Evolutionary conservation across 129 eudicot species (phyloP).

Genomic region (Lactuca saligna): DNA sequence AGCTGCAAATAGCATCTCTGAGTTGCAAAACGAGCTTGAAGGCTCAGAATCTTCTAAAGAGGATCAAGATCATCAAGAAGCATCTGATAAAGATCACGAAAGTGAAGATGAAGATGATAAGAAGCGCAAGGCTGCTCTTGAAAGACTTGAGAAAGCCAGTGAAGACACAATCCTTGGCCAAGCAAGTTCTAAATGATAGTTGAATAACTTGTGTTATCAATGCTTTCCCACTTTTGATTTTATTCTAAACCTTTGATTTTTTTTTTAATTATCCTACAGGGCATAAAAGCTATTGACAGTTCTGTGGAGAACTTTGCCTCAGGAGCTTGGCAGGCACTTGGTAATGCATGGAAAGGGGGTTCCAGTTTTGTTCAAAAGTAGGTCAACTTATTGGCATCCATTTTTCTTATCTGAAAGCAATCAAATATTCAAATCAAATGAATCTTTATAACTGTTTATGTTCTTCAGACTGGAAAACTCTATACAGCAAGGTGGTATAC

Average conservation of each 20-base stretch:
- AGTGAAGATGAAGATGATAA: constrained; percentile 68
- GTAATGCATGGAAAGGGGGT: constrained; percentile 88
- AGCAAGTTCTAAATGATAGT: constrained; percentile 42
- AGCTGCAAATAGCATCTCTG: constrained; percentile 74
- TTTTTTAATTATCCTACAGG: constrained; percentile 60
- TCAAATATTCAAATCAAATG: not conserved
- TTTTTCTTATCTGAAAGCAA: not conserved
- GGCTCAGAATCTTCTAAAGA: constrained; percentile 66
- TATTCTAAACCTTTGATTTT: not conserved
- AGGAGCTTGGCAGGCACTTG: constrained; percentile 96
- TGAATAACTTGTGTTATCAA: not conserved
- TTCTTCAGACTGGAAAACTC: constrained; percentile 72
- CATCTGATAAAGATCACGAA: constrained; percentile 54
- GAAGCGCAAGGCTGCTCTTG: constrained; percentile 71
- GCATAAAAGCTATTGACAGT: constrained; percentile 71
- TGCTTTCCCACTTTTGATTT: not conserved
- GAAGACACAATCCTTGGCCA: constrained; percentile 88
- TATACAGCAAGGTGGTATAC: constrained; percentile 67
- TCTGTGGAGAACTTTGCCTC: constrained; percentile 84
- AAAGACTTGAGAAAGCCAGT: constrained; percentile 81
- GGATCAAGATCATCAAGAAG: constrained; percentile 45
- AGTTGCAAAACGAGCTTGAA: constrained; percentile 49
- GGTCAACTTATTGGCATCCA: constrained; percentile 11
- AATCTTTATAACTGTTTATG: not conserved
- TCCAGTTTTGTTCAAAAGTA: constrained; percentile 73